phyloP scores from a whole-genome alignment of 139 green algal genomes.

The Picochlorum sp. region DNA sequence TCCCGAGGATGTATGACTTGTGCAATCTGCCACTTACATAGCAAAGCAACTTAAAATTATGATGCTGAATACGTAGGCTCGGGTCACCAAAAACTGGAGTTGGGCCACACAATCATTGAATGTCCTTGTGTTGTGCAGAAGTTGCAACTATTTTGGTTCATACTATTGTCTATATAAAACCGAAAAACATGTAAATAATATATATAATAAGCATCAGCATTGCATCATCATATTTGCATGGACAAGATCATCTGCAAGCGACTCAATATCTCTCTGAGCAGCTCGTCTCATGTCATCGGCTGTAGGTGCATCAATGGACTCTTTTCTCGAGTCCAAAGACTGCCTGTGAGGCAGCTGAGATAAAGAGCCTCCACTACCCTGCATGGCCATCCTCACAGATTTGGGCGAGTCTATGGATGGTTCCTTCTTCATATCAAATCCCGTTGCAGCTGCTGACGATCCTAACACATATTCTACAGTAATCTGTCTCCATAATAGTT shows the following conservation, averaged over 20 bases:
- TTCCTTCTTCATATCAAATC: neutral
- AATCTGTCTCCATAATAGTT: conserved; percentile 22
- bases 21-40: no score
- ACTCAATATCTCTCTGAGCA: neutral
- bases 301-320: neutral
- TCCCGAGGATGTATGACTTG: no score
- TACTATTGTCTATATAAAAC: no score
- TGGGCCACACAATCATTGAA: no score
- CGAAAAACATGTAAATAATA: no score
- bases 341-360: neutral
- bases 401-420: neutral
- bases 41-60: no score
- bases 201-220: neutral
- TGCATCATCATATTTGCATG: neutral
- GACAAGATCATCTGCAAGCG: neutral
- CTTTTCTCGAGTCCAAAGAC: neutral
- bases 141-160: no score
- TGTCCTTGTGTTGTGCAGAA: no score
- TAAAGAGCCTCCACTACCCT: neutral
- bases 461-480: conserved; percentile 10
- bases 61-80: no score
- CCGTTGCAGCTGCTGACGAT: neutral
- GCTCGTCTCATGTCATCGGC: neutral
- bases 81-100: no score
- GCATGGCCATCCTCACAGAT: neutral